Base-by-base conservation (phyloP, 169 alveolate species). In the Babesia microti region DNA sequence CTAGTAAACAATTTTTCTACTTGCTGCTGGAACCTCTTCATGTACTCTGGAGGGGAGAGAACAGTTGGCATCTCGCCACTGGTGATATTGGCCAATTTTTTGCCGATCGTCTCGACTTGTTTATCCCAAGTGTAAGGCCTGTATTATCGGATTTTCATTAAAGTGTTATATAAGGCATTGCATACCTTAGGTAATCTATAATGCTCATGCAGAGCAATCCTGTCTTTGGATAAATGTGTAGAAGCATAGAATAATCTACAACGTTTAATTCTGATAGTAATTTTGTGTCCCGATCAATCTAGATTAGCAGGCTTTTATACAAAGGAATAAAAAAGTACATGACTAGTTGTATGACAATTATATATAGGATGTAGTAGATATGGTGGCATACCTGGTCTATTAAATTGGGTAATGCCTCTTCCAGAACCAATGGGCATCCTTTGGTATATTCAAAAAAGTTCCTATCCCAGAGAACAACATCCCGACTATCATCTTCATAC, bases 121-220 rank as follows among this genome's bases (percentile, higher is more conserved):
- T 65, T 65, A 55, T 65, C 76, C 76, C 76, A 65, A 6, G 76
- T 65, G 42, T 65, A 65, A 0, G 76, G 76, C 26, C 74, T 48
- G 30, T 45, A 45, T 32, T 35, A 35, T 6, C 6, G 14, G 17
- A 15, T 22, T 35, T 5, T 35, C 42, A 15, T 15, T 6, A 4
- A 5, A 6, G 14, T 22, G 14, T 9, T 0, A 11, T 17, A n/a
- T 18, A 19, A 23, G 14, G 6, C 28, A 18, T 43, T n/a, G 4
- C 47, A 9, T 37, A 48, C 58, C 63, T 42, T 17, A 65, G 57
- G 41, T 41, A 65, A 24, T 65, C 76, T 5, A 65, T 65, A 7
- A 65, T 37, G 7, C 76, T 70, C 34, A 65, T 32, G 18, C 52
- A 43, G 19, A 65, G 17, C 0, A 47, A 32, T 3, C 68, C 58